phyloP scores from a whole-genome alignment of 2,329 filamentous ascomycete species.

The Sclerotinia borealis region DNA sequence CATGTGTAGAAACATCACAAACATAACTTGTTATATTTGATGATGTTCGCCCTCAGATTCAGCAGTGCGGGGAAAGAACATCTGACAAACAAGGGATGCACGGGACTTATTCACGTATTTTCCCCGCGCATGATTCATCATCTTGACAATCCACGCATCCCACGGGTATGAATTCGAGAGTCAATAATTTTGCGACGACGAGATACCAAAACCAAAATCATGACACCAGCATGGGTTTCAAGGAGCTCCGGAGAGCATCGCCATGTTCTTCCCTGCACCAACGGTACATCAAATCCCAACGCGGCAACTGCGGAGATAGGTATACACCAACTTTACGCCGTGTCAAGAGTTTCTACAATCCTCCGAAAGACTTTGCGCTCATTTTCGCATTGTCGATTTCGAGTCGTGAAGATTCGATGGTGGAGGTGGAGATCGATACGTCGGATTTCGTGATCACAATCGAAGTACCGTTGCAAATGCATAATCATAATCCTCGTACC shows the following conservation, averaged over 20 bases:
- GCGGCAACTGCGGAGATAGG: neutral
- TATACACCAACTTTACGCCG: conserved; percentile 4
- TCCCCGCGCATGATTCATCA: conserved; percentile 11
- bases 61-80: conserved; percentile 4
- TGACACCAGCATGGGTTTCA: neutral
- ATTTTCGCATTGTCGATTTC: neutral
- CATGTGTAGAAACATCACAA: neutral
- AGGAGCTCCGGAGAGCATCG: conserved; percentile 1
- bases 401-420: neutral
- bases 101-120: conserved; percentile 3
- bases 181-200: neutral
- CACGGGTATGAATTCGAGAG: conserved; percentile 2
- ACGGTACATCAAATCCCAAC: conserved; percentile 2
- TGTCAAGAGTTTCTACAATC: conserved; percentile 8
- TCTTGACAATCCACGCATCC: neutral
- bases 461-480: conserved; percentile 3
- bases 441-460: neutral
- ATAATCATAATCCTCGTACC: neutral
- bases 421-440: conserved; percentile 6
- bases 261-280: conserved; percentile 10
- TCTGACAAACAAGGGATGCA: conserved; percentile 4
- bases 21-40: neutral
- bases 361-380: neutral
- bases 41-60: neutral
- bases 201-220: neutral